Percentiles rank a stretch among this genome's conserved stretches.
Conservation (phyloP, 345 rosid genomes). For the Salix koriyanagi region DNA sequence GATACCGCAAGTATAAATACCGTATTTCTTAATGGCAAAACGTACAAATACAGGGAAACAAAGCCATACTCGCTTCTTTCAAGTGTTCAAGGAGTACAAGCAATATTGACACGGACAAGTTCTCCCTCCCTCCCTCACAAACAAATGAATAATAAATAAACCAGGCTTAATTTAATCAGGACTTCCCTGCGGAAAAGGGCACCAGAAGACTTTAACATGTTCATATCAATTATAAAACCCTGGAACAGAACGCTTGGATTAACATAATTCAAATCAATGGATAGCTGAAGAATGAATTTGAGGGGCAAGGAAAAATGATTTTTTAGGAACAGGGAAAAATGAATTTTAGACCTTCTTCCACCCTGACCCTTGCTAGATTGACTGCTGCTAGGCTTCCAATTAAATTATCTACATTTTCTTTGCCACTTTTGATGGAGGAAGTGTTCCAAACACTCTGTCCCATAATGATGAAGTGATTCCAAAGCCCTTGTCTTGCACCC, state of each 20-base stretch:
- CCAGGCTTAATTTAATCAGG: slow-evolving; percentile 9
- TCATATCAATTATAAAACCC: slow-evolving; percentile 4
- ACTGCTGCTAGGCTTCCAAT: not conserved
- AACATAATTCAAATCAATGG: slow-evolving; percentile 7
- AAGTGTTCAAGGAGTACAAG: not conserved
- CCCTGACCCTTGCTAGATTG: not conserved
- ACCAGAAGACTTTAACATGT: slow-evolving; percentile 7
- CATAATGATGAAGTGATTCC: slow-evolving; percentile 89
- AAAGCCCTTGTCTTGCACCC: slow-evolving; percentile 77
- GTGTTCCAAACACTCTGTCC: slow-evolving; percentile 86
- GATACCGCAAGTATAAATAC: too few species aligned
- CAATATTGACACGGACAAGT: not conserved
- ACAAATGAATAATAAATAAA: not conserved
- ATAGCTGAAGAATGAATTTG: not conserved
- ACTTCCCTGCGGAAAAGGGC: not conserved
- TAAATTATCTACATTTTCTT: slow-evolving; percentile 9
- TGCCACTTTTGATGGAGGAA: slow-evolving; percentile 39
- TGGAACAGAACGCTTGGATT: slow-evolving; percentile 1
- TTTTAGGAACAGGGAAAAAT: not conserved
- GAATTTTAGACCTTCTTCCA: not conserved
- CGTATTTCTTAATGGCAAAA: too few species aligned
- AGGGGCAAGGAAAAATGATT: not conserved
- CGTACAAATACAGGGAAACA: not conserved
- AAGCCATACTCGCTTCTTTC: not conserved
- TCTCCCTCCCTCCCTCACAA: not conserved